A percentile compares a stretch with the other conserved stretches of the same genome.
These are phyloP conservation scores for Geotrichum histeridarum DNA, from an alignment of 1,139 yeast genomes.

Conservation along the genomic window DNA sequence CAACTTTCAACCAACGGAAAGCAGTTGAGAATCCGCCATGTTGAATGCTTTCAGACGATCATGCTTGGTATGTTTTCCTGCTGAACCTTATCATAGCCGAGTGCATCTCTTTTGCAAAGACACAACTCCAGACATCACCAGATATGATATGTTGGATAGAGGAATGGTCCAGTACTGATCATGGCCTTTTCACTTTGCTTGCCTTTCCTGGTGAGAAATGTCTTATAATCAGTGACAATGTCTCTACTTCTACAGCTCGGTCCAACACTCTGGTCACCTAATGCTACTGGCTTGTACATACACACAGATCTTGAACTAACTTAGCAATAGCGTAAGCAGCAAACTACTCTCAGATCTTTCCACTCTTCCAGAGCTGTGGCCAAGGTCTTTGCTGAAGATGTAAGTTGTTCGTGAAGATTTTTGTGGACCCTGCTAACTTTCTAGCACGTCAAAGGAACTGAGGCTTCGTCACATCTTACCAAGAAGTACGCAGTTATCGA, in stretches of 20 bases:
- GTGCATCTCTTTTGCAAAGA: too few species aligned
- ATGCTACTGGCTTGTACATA: too few species aligned
- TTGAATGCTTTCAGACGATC: constrained; percentile 28
- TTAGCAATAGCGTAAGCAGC: constrained; percentile 14
- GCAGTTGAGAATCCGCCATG: constrained; percentile 20
- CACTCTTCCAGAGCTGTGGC: constrained; percentile 28
- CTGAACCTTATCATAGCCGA: too few species aligned
- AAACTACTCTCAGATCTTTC: constrained; percentile 24
- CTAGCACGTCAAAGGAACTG: constrained; percentile 36
- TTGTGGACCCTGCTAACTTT: neutral
- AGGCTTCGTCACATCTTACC: constrained; percentile 38
- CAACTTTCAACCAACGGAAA: too few species aligned
- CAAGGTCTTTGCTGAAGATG: constrained; percentile 30
- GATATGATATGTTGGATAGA: too few species aligned
- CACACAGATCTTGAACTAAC: constrained; percentile 7
- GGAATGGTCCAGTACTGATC: too few species aligned
- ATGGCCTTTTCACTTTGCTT: too few species aligned
- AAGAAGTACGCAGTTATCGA: constrained; percentile 84
- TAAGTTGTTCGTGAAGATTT: constrained; percentile 16
- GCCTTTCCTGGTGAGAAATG: too few species aligned
- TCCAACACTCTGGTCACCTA: too few species aligned
- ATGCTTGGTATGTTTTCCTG: constrained; percentile 24
- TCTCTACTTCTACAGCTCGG: too few species aligned
- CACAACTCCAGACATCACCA: too few species aligned
- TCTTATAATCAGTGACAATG: too few species aligned